Evolutionary conservation across 2,329 filamentous ascomycete genomes (phyloP).

Genomic region (Fusarium ramigenum): DNA sequence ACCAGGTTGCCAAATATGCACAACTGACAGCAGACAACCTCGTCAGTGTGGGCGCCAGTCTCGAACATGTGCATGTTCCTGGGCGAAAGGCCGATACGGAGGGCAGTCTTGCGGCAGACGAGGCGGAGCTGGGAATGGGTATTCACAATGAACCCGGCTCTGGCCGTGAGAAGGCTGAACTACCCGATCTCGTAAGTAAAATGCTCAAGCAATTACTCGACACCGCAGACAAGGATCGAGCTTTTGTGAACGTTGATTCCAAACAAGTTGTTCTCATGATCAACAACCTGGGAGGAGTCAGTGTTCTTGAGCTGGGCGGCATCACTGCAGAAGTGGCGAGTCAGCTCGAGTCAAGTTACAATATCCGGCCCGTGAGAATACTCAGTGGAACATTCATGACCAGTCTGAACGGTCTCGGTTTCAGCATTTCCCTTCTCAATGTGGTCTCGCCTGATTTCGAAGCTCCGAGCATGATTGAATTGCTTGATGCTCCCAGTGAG

Average conservation of each 20-base stretch:
- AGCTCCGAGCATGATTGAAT: constrained; percentile 70
- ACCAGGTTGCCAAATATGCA: constrained; percentile 78
- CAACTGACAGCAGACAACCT: constrained; percentile 77
- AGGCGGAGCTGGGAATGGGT: constrained; percentile 78
- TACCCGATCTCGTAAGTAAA: constrained; percentile 65
- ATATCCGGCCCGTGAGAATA: constrained; percentile 71
- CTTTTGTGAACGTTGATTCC: constrained; percentile 70
- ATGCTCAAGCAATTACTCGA: constrained; percentile 79
- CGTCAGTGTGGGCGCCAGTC: constrained; percentile 84
- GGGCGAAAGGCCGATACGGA: constrained; percentile 72
- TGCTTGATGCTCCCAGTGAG: constrained; percentile 76
- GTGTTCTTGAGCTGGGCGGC: constrained; percentile 75
- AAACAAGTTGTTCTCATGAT: constrained; percentile 74
- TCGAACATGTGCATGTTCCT: constrained; percentile 94
- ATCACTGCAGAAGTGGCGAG: constrained; percentile 74
- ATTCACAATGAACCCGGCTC: constrained; percentile 78
- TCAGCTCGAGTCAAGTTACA: constrained; percentile 67
- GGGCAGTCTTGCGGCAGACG: constrained; percentile 62
- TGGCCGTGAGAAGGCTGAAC: constrained; percentile 59
- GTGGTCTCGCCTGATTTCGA: constrained; percentile 67
- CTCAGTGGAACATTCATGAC: constrained; percentile 81
- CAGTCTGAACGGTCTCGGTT: constrained; percentile 78
- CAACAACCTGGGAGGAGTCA: constrained; percentile 81
- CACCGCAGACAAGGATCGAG: constrained; percentile 72
- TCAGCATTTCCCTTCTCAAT: constrained; percentile 77